phyloP scores from a whole-genome alignment of 495 filamentous ascomycete species.

The Tuber brumale region DNA sequence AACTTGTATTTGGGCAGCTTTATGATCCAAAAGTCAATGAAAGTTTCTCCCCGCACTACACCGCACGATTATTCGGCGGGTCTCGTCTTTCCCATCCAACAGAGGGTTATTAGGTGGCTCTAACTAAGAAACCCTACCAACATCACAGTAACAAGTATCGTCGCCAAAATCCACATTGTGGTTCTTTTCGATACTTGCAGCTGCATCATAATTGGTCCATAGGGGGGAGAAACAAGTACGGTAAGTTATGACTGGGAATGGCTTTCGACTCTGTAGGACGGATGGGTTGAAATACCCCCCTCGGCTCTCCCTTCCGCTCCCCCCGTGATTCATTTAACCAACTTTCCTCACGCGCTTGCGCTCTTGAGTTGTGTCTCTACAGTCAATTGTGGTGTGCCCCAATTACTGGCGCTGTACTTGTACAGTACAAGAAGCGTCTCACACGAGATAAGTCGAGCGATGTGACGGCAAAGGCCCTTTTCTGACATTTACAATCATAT shows the following conservation, averaged over 20 bases:
- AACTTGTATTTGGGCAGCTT: neutral
- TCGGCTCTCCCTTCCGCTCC: neutral
- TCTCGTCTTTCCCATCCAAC: neutral
- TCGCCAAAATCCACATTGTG: neutral
- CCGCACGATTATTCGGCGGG: neutral
- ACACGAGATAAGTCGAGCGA: neutral
- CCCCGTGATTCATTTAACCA: neutral
- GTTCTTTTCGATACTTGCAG: neutral
- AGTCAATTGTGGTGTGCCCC: neutral
- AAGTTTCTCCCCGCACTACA: neutral
- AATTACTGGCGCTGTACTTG: neutral
- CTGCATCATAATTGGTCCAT: neutral
- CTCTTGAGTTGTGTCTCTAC: neutral
- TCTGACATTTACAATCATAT: neutral
- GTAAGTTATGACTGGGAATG: neutral
- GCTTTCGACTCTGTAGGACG: neutral
- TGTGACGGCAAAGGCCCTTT: neutral
- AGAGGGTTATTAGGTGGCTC: neutral
- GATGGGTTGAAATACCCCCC: neutral
- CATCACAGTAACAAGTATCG: neutral
- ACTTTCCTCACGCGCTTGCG: neutral
- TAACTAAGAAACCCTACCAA: neutral
- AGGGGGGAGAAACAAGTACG: neutral
- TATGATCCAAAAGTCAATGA: neutral
- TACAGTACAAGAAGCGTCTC: neutral